Base-by-base conservation (phyloP, 805 yeast genomes). In the Metschnikowia vanudenii region DNA sequence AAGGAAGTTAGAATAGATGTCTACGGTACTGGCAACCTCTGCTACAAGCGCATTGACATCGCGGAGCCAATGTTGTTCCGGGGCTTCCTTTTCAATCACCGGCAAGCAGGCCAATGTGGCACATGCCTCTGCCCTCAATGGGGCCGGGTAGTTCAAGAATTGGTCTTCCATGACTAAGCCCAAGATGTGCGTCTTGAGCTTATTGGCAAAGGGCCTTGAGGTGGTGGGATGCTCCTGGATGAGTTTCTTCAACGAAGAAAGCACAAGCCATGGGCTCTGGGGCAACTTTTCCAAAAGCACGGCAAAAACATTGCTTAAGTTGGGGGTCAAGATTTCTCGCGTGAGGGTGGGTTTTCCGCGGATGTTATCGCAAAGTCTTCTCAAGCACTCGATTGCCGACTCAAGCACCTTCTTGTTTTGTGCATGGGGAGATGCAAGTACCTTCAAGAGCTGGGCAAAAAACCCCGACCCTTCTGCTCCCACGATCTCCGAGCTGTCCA, bases 261-360 rank as follows among this genome's bases (percentile, higher is more conserved):
- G 59, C 30, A 74, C 62, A 11, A 73, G 56, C 29, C 67, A 52
- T 2, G 76, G 70, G 22, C 51, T 49, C 37, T 39, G 56, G 26
- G 58, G 62, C 13, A 72, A 33, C 37, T 62, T 61, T 3, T 74
- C 80, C 45, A 88, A 57, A 41, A 82, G 71, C 5, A 76, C 62
- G 14, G 77, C 64, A 47, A 88, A 78, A 36, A 85, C 79, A 2
- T 74, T 71, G 9, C 87, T 80, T 47, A 92, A 69, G 55, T 83
- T 83, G 7, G 97, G 95, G 1, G 96, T 87, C 46, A 89, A 74
- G 8, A 85, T 70, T 59, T 90, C 96, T 61, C 97, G 78, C 2
- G 92, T 84, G 35, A 92, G 73, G 1, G 90, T 83, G 1, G 96
- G 88, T 59, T 90, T 90, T 1, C 89, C 92, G 60, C 86, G 79